A percentile compares a stretch with the other conserved stretches of the same genome.
These are phyloP conservation scores for Huntiella abstrusa DNA, from an alignment of 2,329 filamentous ascomycete species.

Conservation along the genomic window DNA sequence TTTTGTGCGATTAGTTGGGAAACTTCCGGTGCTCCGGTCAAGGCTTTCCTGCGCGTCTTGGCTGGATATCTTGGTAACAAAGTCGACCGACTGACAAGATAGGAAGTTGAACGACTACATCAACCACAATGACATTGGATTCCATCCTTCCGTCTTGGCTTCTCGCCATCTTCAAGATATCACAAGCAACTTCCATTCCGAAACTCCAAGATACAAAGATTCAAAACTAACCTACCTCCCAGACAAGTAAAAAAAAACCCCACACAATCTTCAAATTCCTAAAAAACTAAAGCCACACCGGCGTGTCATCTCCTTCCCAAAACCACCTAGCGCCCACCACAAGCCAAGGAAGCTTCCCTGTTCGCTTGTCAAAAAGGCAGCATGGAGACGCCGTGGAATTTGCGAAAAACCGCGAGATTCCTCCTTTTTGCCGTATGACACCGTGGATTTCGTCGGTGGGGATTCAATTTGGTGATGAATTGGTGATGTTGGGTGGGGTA, in stretches of 20 bases:
- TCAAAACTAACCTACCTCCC: too few species aligned
- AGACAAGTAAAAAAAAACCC: neutral
- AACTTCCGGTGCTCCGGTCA: too few species aligned
- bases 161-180: too few species aligned
- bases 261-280: neutral
- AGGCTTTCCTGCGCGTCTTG: too few species aligned
- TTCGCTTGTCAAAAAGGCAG: neutral
- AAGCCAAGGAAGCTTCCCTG: too few species aligned
- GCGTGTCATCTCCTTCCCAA: neutral
- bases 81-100: neutral
- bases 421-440: neutral
- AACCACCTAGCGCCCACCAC: neutral
- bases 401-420: constrained; percentile 1
- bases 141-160: neutral
- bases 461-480: too few species aligned
- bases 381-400: neutral
- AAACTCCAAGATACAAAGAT: too few species aligned
- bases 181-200: too few species aligned
- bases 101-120: neutral
- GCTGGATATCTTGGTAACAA: too few species aligned
- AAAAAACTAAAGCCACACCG: neutral
- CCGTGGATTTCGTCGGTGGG: neutral
- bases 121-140: neutral
- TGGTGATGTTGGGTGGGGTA: too few species aligned
- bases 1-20: too few species aligned